These are phyloP conservation scores for Gloeopeniophorella convolvens DNA, from an alignment of 768 basidiomycete genomes.

Conservation along the genomic window DNA sequence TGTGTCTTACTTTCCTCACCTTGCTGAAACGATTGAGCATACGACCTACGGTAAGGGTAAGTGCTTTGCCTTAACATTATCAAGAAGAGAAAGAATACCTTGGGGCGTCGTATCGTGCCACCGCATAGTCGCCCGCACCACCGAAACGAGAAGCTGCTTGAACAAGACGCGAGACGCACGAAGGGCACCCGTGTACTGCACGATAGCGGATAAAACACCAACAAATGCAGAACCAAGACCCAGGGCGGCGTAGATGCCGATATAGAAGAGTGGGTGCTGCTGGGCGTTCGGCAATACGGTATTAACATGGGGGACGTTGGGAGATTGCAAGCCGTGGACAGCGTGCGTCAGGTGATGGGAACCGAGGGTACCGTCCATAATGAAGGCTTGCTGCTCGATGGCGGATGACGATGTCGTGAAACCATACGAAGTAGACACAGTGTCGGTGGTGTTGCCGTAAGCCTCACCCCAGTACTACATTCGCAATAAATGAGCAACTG, in stretches of 20 bases:
- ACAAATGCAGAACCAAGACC: conserved; percentile 44
- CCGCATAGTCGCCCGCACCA: conserved; percentile 78
- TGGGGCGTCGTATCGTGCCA: conserved; percentile 82
- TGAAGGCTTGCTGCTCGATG: conserved; percentile 24
- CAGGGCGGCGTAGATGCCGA: conserved; percentile 60
- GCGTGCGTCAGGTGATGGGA: conserved; percentile 21
- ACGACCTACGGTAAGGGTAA: conserved; percentile 41
- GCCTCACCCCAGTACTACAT: conserved; percentile 60
- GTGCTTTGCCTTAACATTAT: not conserved
- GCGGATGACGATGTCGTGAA: conserved; percentile 20
- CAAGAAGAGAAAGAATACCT: conserved; percentile 34
- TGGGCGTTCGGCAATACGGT: conserved; percentile 47
- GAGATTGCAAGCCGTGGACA: conserved; percentile 14
- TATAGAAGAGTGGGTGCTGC: conserved; percentile 64
- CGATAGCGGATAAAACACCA: conserved; percentile 39
- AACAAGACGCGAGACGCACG: conserved; percentile 33
- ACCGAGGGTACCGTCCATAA: conserved; percentile 21
- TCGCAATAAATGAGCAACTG: not conserved
- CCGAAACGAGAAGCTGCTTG: conserved; percentile 53
- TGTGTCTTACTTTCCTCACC: conserved; percentile 26
- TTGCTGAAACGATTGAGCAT: conserved; percentile 85
- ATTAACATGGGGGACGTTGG: not conserved
- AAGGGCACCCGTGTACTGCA: conserved; percentile 56
- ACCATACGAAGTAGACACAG: conserved; percentile 15
- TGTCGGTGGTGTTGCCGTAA: conserved; percentile 34